Evolutionary conservation across 495 filamentous ascomycete genomes (phyloP), one percentile per base, ranked within the genome.

Genomic region (Penicillium maclennaniae): DNA sequence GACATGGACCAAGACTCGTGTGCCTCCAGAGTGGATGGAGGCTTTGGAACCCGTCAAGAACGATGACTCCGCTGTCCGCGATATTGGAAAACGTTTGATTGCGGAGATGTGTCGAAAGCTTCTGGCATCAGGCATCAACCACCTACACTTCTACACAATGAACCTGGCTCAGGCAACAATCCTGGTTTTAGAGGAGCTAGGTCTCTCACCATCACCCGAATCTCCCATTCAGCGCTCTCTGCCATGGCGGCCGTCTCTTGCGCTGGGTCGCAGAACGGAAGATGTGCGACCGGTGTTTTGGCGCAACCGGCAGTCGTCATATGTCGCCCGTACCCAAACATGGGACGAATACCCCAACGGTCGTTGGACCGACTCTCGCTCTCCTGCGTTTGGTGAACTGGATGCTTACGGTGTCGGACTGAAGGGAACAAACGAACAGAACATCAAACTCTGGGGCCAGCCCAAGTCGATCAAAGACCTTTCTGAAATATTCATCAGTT

Each of bases 281-380:
- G 95, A 97, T 66, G 95, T 99, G 41, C 91, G 95, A 41, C 95
- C 95, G 6, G 95, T 99, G 62, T 99, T 97, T 81, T 99, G 95
- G 95, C 86, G 92, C 53, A 96, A 97, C 73, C 86, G 95, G 21
- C 92, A 97, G 64, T 88, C 91, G 49, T 95, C 91, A 2, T 99
- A 99, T 61, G 84, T 99, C 26, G 84, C 86, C 34, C 89, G 95
- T 46, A 99, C 95, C 5, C 91, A 97, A 65, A 92, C 96, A 58
- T 99, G 95, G 95, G 95, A 99, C 59, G 95, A 99, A 65, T 99
- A 96, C 62, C 95, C 95, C 41, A 99, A 99, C 75, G 95, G 95
- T 34, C 88, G 95, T 69, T 99, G 95, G 95, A 95, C 95, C 69
- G 95, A 99, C 70, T 90, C 92, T 31, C 82, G 95, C 47, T 97